These are phyloP conservation scores for Diplotaxis tenuifolia DNA, from an alignment of 345 rosid genomes.

Conservation along the genomic window DNA sequence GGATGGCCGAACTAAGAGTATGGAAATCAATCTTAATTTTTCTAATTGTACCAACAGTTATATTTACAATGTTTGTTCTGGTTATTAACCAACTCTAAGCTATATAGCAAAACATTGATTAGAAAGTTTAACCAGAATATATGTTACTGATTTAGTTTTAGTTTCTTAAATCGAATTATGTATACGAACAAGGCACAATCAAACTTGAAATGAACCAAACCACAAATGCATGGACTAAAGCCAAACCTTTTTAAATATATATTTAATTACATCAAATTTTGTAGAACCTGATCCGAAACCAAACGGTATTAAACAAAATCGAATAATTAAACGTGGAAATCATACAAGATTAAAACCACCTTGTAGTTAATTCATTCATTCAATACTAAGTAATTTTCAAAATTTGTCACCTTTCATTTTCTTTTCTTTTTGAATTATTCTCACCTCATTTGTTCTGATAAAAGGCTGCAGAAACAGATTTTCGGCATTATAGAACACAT, in stretches of 20 bases:
- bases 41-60: neutral
- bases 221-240: neutral
- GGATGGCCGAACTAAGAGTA: too few relatives aligned
- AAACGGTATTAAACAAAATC: neutral
- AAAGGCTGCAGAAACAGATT: slow-evolving; percentile 25
- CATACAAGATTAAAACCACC: neutral
- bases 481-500: slow-evolving; percentile 11
- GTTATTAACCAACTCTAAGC: neutral
- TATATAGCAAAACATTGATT: neutral
- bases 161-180: neutral
- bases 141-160: neutral
- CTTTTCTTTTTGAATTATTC: neutral
- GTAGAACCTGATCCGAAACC: neutral
- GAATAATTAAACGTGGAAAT: neutral
- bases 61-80: neutral
- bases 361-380: neutral
- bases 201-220: neutral
- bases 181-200: neutral
- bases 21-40: neutral
- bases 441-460: slow-evolving; percentile 20
- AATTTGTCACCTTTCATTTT: slow-evolving; percentile 7
- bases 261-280: neutral
- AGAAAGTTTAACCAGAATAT: neutral
- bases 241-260: neutral
- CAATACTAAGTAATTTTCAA: neutral